phyloP scores from a whole-genome alignment of 305 asterid species.

The Fraxinus albicans region DNA sequence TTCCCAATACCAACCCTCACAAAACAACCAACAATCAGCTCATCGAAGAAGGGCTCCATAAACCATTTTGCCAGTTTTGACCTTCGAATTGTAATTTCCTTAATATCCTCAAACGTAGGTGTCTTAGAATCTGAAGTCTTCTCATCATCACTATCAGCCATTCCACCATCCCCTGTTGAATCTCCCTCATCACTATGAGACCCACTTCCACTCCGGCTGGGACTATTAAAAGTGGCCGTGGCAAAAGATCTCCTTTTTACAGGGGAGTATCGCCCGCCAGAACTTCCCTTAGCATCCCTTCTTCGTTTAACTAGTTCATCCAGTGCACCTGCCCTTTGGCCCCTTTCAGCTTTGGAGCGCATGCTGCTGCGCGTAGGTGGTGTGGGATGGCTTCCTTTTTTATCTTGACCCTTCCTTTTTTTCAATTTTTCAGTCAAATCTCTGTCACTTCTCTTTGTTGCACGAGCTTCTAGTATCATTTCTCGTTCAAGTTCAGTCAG shows the following conservation, averaged over 20 bases:
- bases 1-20: conserved; percentile 95
- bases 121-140: conserved; percentile 64
- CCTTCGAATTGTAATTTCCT: conserved; percentile 80
- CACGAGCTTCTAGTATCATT: conserved; percentile 80
- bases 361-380: conserved; percentile 62
- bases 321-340: conserved; percentile 67
- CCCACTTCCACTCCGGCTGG: conserved; percentile 72
- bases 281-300: conserved; percentile 69
- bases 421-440: conserved; percentile 66
- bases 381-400: conserved; percentile 69
- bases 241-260: conserved; percentile 72
- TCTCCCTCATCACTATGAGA: conserved; percentile 76
- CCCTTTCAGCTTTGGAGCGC: conserved; percentile 74
- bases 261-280: conserved; percentile 76
- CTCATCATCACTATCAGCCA: conserved; percentile 91
- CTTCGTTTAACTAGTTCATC: conserved; percentile 79
- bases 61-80: conserved; percentile 92
- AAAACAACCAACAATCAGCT: conserved; percentile 88
- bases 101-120: conserved; percentile 81
- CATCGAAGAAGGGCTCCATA: conserved; percentile 98
- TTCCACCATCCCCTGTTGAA: conserved; percentile 79
- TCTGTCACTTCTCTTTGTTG: conserved; percentile 79
- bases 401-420: conserved; percentile 51
- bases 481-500: conserved; percentile 88
- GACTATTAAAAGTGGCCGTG: conserved; percentile 61